Percentiles rank a stretch among this genome's conserved stretches.
phyloP scores from a whole-genome alignment of 2,329 filamentous ascomycete genomes.

The Leptographium radiaticola region DNA sequence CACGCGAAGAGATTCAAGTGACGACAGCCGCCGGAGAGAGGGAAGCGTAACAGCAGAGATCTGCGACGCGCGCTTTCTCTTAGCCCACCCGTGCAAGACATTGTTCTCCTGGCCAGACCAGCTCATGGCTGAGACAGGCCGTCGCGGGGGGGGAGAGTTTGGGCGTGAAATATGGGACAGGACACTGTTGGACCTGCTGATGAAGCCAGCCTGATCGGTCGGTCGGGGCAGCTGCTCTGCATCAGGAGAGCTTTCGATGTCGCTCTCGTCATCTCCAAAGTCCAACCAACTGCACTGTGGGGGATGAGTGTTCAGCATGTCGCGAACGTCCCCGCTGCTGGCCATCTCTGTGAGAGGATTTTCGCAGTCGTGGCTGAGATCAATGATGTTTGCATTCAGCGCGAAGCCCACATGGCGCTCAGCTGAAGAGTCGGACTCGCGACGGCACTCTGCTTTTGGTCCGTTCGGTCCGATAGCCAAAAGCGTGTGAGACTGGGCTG shows the following conservation, averaged over 20 bases:
- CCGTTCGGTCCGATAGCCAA: constrained; percentile 7
- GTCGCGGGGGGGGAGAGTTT: neutral
- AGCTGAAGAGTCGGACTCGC: neutral
- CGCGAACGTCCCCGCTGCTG: neutral
- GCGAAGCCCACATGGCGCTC: constrained; percentile 9
- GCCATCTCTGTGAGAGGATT: neutral
- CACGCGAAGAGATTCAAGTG: neutral
- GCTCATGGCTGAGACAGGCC: constrained; percentile 7
- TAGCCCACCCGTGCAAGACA: neutral
- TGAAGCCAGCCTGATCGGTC: neutral
- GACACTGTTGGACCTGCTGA: neutral
- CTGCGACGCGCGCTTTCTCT: constrained; percentile 1
- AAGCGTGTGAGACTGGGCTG: constrained; percentile 13
- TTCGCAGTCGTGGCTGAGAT: neutral
- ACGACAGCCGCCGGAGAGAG: neutral
- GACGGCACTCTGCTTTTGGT: neutral
- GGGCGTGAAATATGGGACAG: neutral
- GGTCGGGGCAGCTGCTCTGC: neutral
- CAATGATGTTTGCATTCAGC: neutral
- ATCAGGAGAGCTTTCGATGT: neutral
- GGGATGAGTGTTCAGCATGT: neutral
- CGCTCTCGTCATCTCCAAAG: constrained; percentile 11
- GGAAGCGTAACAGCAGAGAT: neutral
- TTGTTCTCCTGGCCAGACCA: neutral
- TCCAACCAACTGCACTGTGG: constrained; percentile 15